Evolutionary conservation across 768 basidiomycete genomes (phyloP).

Genomic region (Leccinum barrowsii): DNA sequence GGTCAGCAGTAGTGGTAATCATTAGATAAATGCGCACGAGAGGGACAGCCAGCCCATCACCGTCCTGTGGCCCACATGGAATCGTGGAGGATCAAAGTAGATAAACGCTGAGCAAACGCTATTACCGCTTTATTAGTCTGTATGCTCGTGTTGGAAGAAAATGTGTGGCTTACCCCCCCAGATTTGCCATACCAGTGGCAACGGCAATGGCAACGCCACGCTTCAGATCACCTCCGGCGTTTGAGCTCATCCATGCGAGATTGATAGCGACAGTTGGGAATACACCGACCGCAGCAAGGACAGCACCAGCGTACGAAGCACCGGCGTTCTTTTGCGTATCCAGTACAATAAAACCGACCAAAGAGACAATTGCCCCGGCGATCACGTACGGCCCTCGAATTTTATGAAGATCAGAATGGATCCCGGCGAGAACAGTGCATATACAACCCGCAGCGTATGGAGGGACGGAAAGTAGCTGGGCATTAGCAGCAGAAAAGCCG

Average conservation of each 20-base stretch:
- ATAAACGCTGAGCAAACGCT: conserved; percentile 42
- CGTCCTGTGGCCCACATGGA: conserved; percentile 37
- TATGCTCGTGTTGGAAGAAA: not conserved
- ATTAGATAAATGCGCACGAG: conserved; percentile 31
- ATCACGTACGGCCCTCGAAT: conserved; percentile 50
- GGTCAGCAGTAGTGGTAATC: conserved; percentile 28
- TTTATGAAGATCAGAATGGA: conserved; percentile 40
- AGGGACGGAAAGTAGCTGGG: conserved; percentile 49
- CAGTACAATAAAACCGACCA: conserved; percentile 52
- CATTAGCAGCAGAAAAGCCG: conserved; percentile 48
- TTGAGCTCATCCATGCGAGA: conserved; percentile 54
- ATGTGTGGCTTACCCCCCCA: conserved; percentile 42
- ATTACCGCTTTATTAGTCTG: conserved; percentile 1
- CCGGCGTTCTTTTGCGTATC: conserved; percentile 31
- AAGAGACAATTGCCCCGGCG: conserved; percentile 36
- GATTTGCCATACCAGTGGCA: conserved; percentile 40
- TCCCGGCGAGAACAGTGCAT: conserved; percentile 39
- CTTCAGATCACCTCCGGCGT: conserved; percentile 54
- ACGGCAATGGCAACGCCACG: conserved; percentile 50
- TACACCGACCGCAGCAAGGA: conserved; percentile 51
- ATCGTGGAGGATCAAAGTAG: conserved; percentile 37
- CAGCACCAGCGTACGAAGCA: conserved; percentile 41
- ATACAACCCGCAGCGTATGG: conserved; percentile 47
- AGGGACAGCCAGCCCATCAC: conserved; percentile 34
- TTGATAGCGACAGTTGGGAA: conserved; percentile 47